phyloP scores from a whole-genome alignment of 345 rosid species.

The Populus ilicifolia region DNA sequence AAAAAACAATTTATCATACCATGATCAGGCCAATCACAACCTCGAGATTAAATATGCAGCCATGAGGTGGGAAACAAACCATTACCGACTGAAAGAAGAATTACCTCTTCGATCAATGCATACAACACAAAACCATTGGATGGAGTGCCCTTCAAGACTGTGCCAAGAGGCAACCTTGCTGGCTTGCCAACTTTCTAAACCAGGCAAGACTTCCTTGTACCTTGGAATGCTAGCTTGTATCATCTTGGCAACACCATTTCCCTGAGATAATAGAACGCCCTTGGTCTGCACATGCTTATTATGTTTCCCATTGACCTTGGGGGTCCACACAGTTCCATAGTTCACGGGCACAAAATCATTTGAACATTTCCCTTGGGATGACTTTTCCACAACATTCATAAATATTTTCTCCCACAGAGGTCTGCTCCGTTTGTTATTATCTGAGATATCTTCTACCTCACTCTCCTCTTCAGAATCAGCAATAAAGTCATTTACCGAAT shows the following conservation, averaged over 20 bases:
- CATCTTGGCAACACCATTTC: constrained; percentile 61
- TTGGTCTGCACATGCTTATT: constrained; percentile 54
- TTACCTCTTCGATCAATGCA: constrained; percentile 87
- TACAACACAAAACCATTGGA: constrained; percentile 84
- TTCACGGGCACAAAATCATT: constrained; percentile 32
- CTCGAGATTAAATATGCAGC: no score
- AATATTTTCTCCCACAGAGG: constrained; percentile 71
- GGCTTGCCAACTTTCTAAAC: constrained; percentile 82
- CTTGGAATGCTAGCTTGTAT: constrained; percentile 61
- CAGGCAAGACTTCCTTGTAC: constrained; percentile 76
- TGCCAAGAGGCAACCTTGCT: constrained; percentile 89
- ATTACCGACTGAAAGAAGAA: constrained; percentile 7
- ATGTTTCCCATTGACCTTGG: constrained; percentile 84
- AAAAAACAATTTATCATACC: no score
- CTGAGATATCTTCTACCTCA: constrained; percentile 53
- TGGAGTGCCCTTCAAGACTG: constrained; percentile 81
- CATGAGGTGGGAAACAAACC: no score
- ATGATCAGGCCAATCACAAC: no score
- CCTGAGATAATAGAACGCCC: constrained; percentile 44
- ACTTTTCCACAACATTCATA: constrained; percentile 43
- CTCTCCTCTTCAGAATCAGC: constrained; percentile 70
- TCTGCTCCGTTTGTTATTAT: constrained; percentile 37
- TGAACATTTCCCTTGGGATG: constrained; percentile 34
- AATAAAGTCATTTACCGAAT: constrained; percentile 58
- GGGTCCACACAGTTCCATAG: constrained; percentile 49